Conservation (phyloP, 1,139 yeast species). For the Magnusiomyces paraingens region DNA sequence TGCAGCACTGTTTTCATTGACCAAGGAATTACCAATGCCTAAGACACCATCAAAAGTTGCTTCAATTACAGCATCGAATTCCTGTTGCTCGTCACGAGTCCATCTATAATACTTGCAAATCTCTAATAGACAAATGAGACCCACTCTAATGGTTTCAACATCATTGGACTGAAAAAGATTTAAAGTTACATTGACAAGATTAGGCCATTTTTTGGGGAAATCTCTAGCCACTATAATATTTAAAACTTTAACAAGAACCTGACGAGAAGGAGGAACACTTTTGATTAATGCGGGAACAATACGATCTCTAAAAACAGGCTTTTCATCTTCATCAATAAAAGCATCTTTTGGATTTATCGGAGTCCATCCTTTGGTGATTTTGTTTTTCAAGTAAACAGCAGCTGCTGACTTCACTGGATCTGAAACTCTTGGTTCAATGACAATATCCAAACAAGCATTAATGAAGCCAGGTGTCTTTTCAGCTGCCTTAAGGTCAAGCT, state of each 20-base stretch:
- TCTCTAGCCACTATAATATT: constrained; percentile 60
- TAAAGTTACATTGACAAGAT: constrained; percentile 53
- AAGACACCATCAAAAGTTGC: constrained; percentile 66
- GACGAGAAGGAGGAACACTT: constrained; percentile 37
- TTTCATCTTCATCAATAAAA: constrained; percentile 59
- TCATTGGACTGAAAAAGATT: constrained; percentile 50
- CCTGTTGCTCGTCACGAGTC: constrained; percentile 56
- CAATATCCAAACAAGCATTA: constrained; percentile 75
- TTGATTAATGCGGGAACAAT: constrained; percentile 44
- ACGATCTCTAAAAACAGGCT: constrained; percentile 60
- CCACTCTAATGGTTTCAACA: constrained; percentile 60
- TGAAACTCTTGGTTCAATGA: constrained; percentile 48
- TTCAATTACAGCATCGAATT: constrained; percentile 53
- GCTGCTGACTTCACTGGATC: constrained; percentile 66
- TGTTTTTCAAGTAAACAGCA: constrained; percentile 81
- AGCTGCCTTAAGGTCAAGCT: constrained; percentile 52
- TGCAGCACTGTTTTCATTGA: constrained; percentile 40
- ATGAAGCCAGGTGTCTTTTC: constrained; percentile 64
- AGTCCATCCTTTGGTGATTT: constrained; percentile 61
- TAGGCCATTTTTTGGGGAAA: constrained; percentile 67
- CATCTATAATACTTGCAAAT: constrained; percentile 72
- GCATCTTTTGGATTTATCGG: constrained; percentile 23
- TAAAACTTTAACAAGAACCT: constrained; percentile 67
- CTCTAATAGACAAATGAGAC: constrained; percentile 69
- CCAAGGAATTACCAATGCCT: constrained; percentile 53